A percentile compares a stretch with the other conserved stretches of the same genome.
phyloP scores from a whole-genome alignment of 305 asterid species.

The Lippia alba region DNA sequence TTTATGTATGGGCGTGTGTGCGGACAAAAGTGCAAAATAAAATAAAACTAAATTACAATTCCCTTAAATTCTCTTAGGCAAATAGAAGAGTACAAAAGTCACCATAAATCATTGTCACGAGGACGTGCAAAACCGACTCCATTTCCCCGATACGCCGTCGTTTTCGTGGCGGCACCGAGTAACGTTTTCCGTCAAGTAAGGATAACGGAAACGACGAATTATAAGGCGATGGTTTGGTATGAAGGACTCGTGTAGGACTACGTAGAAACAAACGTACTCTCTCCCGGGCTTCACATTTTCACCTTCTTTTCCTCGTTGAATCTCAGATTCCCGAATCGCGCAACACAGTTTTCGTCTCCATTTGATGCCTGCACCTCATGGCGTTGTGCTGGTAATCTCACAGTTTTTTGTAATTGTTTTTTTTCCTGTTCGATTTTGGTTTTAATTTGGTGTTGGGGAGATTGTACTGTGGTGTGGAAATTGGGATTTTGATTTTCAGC shows the following conservation, averaged over 20 bases:
- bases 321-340: conserved; percentile 24
- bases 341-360: neutral
- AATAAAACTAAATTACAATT: neutral
- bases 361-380: conserved; percentile 1
- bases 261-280: conserved; percentile 31
- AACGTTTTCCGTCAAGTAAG: conserved; percentile 19
- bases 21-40: conserved; percentile 1
- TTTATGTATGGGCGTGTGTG: neutral
- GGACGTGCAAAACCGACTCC: neutral
- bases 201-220: conserved; percentile 28
- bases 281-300: neutral
- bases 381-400: conserved; percentile 7
- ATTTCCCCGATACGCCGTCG: conserved; percentile 11
- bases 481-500: conserved; percentile 3
- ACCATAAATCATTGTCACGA: neutral
- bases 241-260: neutral
- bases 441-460: conserved; percentile 20
- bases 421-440: neutral
- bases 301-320: neutral
- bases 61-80: too few relatives aligned
- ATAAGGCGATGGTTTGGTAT: conserved; percentile 30
- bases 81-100: neutral
- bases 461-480: neutral
- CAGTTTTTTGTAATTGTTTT: neutral
- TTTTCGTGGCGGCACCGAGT: neutral